Evolutionary conservation across 148 eudicot genomes (phyloP), one percentile per base, ranked within the genome.

Genomic region (Rhododendron griersonianum): DNA sequence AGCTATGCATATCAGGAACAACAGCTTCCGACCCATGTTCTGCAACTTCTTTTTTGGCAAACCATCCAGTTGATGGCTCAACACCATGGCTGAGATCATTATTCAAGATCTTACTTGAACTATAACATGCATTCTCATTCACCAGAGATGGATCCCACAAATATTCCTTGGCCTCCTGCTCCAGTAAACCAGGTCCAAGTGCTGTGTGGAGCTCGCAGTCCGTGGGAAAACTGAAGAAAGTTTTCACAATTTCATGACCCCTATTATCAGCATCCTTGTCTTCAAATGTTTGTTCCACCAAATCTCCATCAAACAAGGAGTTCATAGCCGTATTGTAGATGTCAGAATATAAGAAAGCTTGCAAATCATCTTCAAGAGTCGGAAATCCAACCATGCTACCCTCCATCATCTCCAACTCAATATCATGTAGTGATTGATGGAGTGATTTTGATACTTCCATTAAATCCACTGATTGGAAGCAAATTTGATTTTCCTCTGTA

Each of bases 201-300:
- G 89, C 92, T 83, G 92, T 88, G 81, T 89, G 89, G 84, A 88
- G 87, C 79, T 92, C 96, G 69, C 76, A 89, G 69, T 89, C 90
- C 51, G 35, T 83, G 8, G 90, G 88, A 65, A 91, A 92, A 82
- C 78, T 90, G 45, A 87, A 86, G 80, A 85, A 81, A 81, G 87
- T 82, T 37, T 47, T 90, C 50, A 30, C 75, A 78, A 37, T 77
- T 86, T 37, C 79, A 79, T 44, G 63, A 71, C 75, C 51, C 80
- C 79, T 23, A 50, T 47, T 55, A 50, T 69, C 84, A 84, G 37
- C 74, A 76, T 82, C 79, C 50, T 75, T 47, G 14, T 84, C 88
- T 53, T 28, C 59, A 81, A 59, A 76, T 39, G 88, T 83, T 80
- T 86, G 84, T 30, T 59, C 79, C 69, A 28, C 63, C 76, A 78